A percentile compares a stretch with the other conserved stretches of the same genome.
Evolutionary conservation across 257 asterid species (phyloP).

Genomic region (Perilla frutescens): DNA sequence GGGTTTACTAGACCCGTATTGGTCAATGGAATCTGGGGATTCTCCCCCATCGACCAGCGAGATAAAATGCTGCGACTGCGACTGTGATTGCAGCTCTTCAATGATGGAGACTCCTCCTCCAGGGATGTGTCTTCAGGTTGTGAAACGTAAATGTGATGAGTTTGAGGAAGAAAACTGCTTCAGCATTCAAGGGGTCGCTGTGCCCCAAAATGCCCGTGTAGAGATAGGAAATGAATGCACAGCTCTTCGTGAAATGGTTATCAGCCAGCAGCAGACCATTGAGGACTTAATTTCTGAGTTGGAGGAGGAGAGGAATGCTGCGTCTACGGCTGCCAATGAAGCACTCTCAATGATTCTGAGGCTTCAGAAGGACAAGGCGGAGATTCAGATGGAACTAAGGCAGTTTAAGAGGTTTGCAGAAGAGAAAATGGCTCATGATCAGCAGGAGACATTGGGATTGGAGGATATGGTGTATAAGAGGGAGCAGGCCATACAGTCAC

Average conservation of each 20-base stretch:
- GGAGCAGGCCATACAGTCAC: constrained; percentile 77
- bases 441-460: constrained; percentile 67
- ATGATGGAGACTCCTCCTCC: constrained; percentile 55
- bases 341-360: constrained; percentile 97
- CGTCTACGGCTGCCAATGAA: constrained; percentile 94
- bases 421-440: constrained; percentile 95
- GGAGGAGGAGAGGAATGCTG: constrained; percentile 97
- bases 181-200: constrained; percentile 48
- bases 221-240: constrained; percentile 79
- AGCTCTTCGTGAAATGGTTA: constrained; percentile 79
- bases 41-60: constrained; percentile 47
- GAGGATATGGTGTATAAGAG: constrained; percentile 92
- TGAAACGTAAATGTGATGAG: constrained; percentile 66
- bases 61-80: constrained; percentile 69
- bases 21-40: constrained; percentile 64
- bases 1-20: constrained; percentile 40
- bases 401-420: constrained; percentile 88
- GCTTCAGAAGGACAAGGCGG: constrained; percentile 94
- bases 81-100: constrained; percentile 56
- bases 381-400: constrained; percentile 87
- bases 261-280: constrained; percentile 74
- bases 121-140: constrained; percentile 57
- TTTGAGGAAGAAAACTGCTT: constrained; percentile 50
- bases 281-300: constrained; percentile 73
- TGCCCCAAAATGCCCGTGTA: constrained; percentile 75